phyloP scores from a whole-genome alignment of 78 protist species.

The Dictyostelium citrinum region DNA sequence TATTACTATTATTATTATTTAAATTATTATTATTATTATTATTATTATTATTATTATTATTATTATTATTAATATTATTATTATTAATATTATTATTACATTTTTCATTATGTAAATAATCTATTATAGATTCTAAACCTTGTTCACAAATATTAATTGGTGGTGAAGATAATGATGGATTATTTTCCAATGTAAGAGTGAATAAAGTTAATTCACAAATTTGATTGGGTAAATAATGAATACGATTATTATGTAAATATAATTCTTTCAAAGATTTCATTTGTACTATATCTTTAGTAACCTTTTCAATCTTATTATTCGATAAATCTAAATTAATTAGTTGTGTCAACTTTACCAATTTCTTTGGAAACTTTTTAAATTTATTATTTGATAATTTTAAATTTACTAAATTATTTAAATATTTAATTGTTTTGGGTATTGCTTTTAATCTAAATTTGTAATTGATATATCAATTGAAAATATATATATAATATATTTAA shows the following conservation, averaged over 20 bases:
- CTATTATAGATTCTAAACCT: constrained; percentile 54
- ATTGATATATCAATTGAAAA: not conserved
- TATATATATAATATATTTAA: too few species aligned
- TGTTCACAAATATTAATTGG: constrained; percentile 41
- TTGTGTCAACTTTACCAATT: not conserved
- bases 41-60: not conserved
- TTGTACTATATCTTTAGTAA: constrained; percentile 32
- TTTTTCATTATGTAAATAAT: constrained; percentile 3
- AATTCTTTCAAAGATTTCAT: constrained; percentile 30
- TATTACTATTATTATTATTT: not conserved
- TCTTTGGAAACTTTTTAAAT: constrained; percentile 57
- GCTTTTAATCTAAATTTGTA: constrained; percentile 2
- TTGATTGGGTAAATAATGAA: constrained; percentile 41
- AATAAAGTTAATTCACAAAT: constrained; percentile 46
- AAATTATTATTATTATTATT: not conserved
- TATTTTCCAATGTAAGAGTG: constrained; percentile 1
- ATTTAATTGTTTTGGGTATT: constrained; percentile 52
- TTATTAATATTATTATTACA: not conserved
- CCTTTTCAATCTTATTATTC: constrained; percentile 25
- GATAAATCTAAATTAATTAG: constrained; percentile 32
- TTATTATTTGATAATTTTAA: constrained; percentile 34
- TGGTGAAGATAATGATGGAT: constrained; percentile 24
- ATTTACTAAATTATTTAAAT: not conserved
- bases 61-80: not conserved
- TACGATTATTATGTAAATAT: constrained; percentile 18